Percentiles rank a stretch among this genome's conserved stretches.
Conservation (phyloP, 148 eudicot species). For the Rhododendron molle region DNA sequence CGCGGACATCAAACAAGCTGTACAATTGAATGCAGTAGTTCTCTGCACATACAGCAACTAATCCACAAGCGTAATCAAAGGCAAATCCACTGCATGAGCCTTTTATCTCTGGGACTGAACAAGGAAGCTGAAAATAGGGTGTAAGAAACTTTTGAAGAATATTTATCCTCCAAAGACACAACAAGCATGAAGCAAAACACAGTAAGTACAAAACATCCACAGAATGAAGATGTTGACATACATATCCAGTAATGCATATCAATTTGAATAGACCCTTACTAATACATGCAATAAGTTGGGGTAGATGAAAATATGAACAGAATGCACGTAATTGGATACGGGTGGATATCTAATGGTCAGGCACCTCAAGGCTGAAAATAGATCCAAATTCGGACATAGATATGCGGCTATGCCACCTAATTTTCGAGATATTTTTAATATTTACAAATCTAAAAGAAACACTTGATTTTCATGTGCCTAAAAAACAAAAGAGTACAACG, state of each 20-base stretch:
- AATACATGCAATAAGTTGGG: background rate
- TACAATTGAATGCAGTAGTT: conserved; percentile 82
- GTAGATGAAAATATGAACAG: background rate
- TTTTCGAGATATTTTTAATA: background rate
- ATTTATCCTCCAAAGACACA: background rate
- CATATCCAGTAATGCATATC: background rate
- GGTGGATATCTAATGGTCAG: background rate
- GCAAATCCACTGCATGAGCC: conserved; percentile 45
- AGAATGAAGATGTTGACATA: background rate
- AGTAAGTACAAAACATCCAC: background rate
- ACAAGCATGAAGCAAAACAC: background rate
- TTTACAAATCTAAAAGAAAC: background rate
- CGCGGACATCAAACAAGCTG: conserved; percentile 80
- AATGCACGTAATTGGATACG: too few species aligned
- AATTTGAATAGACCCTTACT: background rate
- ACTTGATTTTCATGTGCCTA: background rate
- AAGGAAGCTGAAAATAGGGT: conserved; percentile 70
- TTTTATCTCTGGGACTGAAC: conserved; percentile 47
- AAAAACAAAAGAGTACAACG: too few species aligned
- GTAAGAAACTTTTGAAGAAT: conserved; percentile 12
- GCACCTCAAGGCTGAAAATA: background rate
- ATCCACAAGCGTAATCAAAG: conserved; percentile 51
- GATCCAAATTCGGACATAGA: background rate
- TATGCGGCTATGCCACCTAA: background rate
- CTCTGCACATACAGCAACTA: conserved; percentile 66